Evolutionary conservation across 1,139 yeast species (phyloP).

Genomic region (Nakaseomyces uthaithaninus): DNA sequence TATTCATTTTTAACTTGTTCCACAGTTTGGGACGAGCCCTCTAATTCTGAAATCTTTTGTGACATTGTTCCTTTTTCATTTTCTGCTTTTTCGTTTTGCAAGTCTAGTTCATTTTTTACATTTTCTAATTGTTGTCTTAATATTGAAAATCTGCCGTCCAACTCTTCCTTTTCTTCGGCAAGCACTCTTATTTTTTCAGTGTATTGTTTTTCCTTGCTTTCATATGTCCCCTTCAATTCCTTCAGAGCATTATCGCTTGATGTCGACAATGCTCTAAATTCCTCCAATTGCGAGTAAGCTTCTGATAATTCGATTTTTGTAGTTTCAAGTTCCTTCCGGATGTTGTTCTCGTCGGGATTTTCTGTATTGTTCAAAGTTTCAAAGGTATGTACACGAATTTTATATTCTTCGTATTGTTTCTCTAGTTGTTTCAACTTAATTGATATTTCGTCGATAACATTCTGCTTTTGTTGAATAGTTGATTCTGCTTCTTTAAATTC

Average conservation of each 20-base stretch:
- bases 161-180: slow-evolving; percentile 32
- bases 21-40: slow-evolving; percentile 20
- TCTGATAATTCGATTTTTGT: slow-evolving; percentile 41
- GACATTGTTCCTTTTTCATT: slow-evolving; percentile 19
- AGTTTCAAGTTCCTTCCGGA: slow-evolving; percentile 36
- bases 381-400: slow-evolving; percentile 33
- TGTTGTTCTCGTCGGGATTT: slow-evolving; percentile 26
- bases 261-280: slow-evolving; percentile 42
- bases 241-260: slow-evolving; percentile 45
- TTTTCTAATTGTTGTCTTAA: slow-evolving; percentile 34
- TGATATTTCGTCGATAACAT: slow-evolving; percentile 33
- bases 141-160: slow-evolving; percentile 33
- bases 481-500: slow-evolving; percentile 1
- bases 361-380: slow-evolving; percentile 22
- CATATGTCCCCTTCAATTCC: slow-evolving; percentile 38
- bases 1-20: slow-evolving; percentile 34
- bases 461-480: slow-evolving; percentile 11
- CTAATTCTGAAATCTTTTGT: slow-evolving; percentile 20
- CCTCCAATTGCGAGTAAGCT: slow-evolving; percentile 41
- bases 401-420: slow-evolving; percentile 34
- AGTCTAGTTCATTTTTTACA: slow-evolving; percentile 28
- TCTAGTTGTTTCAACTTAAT: slow-evolving; percentile 30
- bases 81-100: slow-evolving; percentile 16
- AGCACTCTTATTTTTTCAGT: slow-evolving; percentile 30
- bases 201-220: slow-evolving; percentile 36